phyloP scores from a whole-genome alignment of 2,329 filamentous ascomycete species.

The Pyrenophora tritici-repentis region DNA sequence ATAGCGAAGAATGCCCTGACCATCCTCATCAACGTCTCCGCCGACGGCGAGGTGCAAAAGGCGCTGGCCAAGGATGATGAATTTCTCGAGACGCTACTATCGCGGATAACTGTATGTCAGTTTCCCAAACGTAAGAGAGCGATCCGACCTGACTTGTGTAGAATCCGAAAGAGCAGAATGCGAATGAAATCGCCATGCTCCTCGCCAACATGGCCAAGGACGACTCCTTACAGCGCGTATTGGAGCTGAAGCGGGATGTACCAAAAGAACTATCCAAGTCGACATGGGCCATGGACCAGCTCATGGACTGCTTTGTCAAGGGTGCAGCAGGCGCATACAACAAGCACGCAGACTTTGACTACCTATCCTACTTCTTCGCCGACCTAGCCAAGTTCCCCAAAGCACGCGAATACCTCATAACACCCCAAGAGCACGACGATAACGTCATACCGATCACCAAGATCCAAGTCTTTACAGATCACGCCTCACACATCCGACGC shows the following conservation, averaged over 20 bases:
- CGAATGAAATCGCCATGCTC: constrained; percentile 86
- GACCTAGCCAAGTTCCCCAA: constrained; percentile 82
- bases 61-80: constrained; percentile 75
- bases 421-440: constrained; percentile 73
- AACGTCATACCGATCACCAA: constrained; percentile 86
- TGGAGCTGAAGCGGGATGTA: constrained; percentile 69
- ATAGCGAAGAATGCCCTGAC: constrained; percentile 93
- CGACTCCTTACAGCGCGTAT: constrained; percentile 70
- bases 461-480: constrained; percentile 91
- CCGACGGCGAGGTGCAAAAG: constrained; percentile 75
- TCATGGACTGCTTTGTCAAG: constrained; percentile 96
- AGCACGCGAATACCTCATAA: constrained; percentile 75
- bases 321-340: constrained; percentile 83
- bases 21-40: constrained; percentile 84
- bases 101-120: constrained; percentile 74
- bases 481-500: constrained; percentile 78
- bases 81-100: constrained; percentile 76
- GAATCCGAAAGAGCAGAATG: constrained; percentile 76
- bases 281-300: constrained; percentile 78
- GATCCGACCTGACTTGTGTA: constrained; percentile 41
- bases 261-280: constrained; percentile 75
- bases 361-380: constrained; percentile 91
- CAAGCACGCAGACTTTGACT: constrained; percentile 84
- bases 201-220: constrained; percentile 89
- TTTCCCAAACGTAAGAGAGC: constrained; percentile 29